phyloP scores from a whole-genome alignment of 2,329 filamentous ascomycete genomes.

The Clonostachys solani region DNA sequence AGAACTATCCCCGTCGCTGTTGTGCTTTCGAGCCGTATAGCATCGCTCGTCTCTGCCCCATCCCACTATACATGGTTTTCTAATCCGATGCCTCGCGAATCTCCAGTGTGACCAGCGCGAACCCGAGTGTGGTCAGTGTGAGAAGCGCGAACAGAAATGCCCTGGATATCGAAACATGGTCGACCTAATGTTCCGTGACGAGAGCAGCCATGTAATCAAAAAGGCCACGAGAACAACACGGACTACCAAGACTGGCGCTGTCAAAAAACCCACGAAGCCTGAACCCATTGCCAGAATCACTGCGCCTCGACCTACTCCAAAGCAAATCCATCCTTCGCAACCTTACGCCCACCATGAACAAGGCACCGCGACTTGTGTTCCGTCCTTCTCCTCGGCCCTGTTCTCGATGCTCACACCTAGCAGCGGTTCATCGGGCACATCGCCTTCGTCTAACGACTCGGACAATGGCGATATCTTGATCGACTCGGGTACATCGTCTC shows the following conservation, averaged over 20 bases:
- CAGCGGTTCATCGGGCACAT: constrained; percentile 13
- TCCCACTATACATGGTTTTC: too few relatives aligned
- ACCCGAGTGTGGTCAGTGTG: constrained; percentile 49
- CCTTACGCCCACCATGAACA: background rate
- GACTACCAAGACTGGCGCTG: constrained; percentile 11
- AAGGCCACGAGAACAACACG: constrained; percentile 32
- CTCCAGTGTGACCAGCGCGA: constrained; percentile 47
- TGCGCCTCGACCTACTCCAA: background rate
- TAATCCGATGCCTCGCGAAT: background rate
- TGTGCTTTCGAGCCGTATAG: too few relatives aligned
- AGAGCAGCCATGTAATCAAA: constrained; percentile 50
- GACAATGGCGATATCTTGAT: constrained; percentile 1
- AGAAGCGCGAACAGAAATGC: constrained; percentile 44
- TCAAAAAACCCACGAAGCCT: constrained; percentile 1
- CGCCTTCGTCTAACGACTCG: constrained; percentile 4
- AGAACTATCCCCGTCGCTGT: too few relatives aligned
- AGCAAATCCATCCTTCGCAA: background rate
- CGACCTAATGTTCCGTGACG: constrained; percentile 54
- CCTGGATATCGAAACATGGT: constrained; percentile 51
- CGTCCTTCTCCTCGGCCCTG: constrained; percentile 8
- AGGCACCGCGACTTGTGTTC: background rate
- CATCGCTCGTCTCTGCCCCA: too few relatives aligned
- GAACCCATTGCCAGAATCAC: background rate
- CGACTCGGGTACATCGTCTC: background rate
- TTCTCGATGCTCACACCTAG: constrained; percentile 14